Percentiles rank a stretch among this genome's conserved stretches.
Evolutionary conservation across 1,284 basidiomycete genomes (phyloP).

Genomic region (Trametes polyzona): DNA sequence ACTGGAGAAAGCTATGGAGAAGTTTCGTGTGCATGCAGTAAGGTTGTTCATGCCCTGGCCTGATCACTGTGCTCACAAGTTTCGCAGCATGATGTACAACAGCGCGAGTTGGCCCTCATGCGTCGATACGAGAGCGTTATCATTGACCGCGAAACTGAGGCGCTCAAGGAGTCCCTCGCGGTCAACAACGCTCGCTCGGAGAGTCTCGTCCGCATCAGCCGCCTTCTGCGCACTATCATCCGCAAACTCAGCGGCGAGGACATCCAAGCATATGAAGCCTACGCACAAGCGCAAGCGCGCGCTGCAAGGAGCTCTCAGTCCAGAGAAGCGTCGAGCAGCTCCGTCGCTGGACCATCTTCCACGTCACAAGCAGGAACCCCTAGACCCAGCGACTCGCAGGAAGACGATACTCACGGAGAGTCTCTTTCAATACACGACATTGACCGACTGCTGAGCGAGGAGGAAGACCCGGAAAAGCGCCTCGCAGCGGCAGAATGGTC

Average conservation of each 20-base stretch:
- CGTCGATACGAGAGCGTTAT: slow-evolving; percentile 91
- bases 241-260: slow-evolving; percentile 81
- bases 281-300: slow-evolving; percentile 15
- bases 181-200: slow-evolving; percentile 68
- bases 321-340: slow-evolving; percentile 8
- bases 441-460: slow-evolving; percentile 19
- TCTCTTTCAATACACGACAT: background rate
- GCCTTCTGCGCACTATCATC: slow-evolving; percentile 74
- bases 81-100: slow-evolving; percentile 89
- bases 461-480: slow-evolving; percentile 32
- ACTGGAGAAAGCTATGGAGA: slow-evolving; percentile 93
- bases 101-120: slow-evolving; percentile 89
- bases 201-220: slow-evolving; percentile 75
- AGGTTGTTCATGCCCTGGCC: slow-evolving; percentile 39
- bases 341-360: slow-evolving; percentile 3
- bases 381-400: slow-evolving; percentile 33
- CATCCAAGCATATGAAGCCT: slow-evolving; percentile 25
- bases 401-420: slow-evolving; percentile 4
- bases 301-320: slow-evolving; percentile 1
- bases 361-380: background rate
- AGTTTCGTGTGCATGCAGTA: slow-evolving; percentile 91
- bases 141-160: slow-evolving; percentile 76
- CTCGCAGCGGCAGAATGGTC: slow-evolving; percentile 65
- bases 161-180: slow-evolving; percentile 63
- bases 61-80: background rate